A percentile compares a stretch with the other conserved stretches of the same genome.
These are phyloP conservation scores for Magnusiomyces sp. DNA, from an alignment of 1,139 yeast species.

Conservation along the genomic window DNA sequence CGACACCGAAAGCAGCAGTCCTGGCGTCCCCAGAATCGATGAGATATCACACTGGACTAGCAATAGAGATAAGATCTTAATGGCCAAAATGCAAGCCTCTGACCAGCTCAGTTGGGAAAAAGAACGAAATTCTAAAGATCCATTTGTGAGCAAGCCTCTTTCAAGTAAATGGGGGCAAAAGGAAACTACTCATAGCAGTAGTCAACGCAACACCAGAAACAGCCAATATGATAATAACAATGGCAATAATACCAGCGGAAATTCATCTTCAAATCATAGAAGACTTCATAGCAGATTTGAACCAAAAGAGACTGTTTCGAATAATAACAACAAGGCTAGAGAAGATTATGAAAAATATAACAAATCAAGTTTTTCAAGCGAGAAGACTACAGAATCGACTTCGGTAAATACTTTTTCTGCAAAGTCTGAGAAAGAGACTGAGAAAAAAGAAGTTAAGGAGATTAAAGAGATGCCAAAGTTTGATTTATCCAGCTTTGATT, in stretches of 20 bases:
- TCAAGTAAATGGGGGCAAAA: neutral
- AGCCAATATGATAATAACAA: neutral
- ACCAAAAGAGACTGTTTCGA: neutral
- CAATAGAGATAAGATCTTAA: neutral
- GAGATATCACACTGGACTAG: neutral
- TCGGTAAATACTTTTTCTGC: too few species aligned
- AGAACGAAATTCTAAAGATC: too few species aligned
- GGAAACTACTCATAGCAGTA: neutral
- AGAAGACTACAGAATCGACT: too few species aligned
- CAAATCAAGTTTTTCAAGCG: too few species aligned
- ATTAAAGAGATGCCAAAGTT: too few species aligned
- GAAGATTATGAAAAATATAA: too few species aligned
- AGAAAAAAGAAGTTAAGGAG: too few species aligned
- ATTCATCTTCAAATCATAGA: neutral
- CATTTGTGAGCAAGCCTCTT: neutral
- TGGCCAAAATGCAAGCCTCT: neutral
- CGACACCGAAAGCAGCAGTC: neutral
- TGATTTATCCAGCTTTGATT: too few species aligned
- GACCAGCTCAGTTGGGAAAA: neutral
- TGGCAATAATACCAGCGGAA: neutral
- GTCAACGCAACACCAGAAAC: neutral
- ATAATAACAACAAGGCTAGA: too few species aligned
- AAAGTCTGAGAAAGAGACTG: too few species aligned
- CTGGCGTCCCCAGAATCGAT: neutral
- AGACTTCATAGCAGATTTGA: neutral